A percentile compares a stretch with the other conserved stretches of the same genome.
Conservation (phyloP, 441 rosid genomes). For the Brassica hybrid region DNA sequence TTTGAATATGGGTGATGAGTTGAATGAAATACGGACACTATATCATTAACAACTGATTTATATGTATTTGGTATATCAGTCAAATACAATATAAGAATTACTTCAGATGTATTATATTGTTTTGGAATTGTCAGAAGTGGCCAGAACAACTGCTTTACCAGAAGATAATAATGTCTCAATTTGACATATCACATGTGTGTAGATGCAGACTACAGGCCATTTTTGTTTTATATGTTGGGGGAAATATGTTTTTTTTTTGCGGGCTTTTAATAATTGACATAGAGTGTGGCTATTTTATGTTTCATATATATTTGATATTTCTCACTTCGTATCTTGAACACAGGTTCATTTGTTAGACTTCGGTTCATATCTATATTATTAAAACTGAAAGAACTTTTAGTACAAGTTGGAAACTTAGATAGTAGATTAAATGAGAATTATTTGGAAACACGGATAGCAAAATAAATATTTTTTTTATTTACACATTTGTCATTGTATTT, state of each 20-base stretch:
- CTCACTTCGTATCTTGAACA: no score
- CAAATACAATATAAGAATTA: neutral
- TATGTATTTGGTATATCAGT: slow-evolving; percentile 3
- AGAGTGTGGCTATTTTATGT: no score
- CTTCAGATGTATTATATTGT: neutral
- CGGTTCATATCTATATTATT: no score
- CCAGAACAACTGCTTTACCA: slow-evolving; percentile 10
- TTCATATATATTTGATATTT: no score
- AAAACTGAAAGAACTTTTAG: no score
- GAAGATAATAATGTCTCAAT: slow-evolving; percentile 6
- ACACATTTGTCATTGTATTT: no score
- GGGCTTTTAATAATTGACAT: no score
- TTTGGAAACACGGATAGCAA: no score
- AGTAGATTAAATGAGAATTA: no score
- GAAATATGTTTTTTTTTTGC: neutral
- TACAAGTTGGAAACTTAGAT: no score
- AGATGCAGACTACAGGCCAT: neutral
- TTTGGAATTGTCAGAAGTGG: slow-evolving; percentile 11
- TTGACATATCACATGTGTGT: slow-evolving; percentile 14
- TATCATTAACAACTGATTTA: neutral
- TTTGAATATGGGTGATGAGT: slow-evolving; percentile 3
- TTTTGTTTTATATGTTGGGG: neutral
- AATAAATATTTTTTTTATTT: no score
- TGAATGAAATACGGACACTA: neutral
- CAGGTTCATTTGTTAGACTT: no score